These are phyloP conservation scores for Penicillium diatomitis DNA, from an alignment of 495 filamentous ascomycete species.

Conservation along the genomic window DNA sequence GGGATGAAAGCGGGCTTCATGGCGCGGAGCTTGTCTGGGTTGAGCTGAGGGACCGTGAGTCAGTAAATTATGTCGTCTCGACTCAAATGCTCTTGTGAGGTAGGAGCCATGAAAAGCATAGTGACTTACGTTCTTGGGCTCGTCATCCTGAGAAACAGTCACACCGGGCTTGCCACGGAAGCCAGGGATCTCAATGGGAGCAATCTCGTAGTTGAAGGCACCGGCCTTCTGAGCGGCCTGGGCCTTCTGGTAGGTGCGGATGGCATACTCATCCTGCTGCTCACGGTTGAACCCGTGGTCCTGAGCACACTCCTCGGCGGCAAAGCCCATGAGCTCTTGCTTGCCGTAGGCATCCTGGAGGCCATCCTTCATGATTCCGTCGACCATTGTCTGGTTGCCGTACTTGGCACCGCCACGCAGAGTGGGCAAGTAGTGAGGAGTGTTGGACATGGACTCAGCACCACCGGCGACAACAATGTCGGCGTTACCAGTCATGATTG, in stretches of 20 bases:
- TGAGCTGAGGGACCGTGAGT: conserved; percentile 47
- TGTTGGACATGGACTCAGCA: conserved; percentile 95
- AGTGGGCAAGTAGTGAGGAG: conserved; percentile 88
- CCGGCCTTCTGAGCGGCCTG: conserved; percentile 74
- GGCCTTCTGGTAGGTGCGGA: conserved; percentile 82
- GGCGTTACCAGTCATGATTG: conserved; percentile 90
- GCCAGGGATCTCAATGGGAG: conserved; percentile 77
- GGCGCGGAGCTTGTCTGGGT: conserved; percentile 76
- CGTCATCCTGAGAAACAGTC: conserved; percentile 77
- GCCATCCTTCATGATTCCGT: conserved; percentile 87
- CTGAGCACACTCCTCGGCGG: conserved; percentile 81
- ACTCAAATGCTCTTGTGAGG: neutral
- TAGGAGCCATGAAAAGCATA: neutral
- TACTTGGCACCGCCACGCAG: conserved; percentile 81
- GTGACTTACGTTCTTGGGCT: conserved; percentile 72
- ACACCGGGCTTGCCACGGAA: conserved; percentile 83
- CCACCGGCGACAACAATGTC: conserved; percentile 86
- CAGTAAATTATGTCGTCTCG: conserved; percentile 4
- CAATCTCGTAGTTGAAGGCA: conserved; percentile 75
- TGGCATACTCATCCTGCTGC: conserved; percentile 87
- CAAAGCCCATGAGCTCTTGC: conserved; percentile 89
- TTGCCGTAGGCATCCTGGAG: conserved; percentile 84
- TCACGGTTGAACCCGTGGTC: conserved; percentile 76
- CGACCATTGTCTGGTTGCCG: conserved; percentile 75
- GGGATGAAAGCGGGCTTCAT: conserved; percentile 83